phyloP scores from a whole-genome alignment of 805 yeast genomes.

The Scheffersomyces ergatensis region DNA sequence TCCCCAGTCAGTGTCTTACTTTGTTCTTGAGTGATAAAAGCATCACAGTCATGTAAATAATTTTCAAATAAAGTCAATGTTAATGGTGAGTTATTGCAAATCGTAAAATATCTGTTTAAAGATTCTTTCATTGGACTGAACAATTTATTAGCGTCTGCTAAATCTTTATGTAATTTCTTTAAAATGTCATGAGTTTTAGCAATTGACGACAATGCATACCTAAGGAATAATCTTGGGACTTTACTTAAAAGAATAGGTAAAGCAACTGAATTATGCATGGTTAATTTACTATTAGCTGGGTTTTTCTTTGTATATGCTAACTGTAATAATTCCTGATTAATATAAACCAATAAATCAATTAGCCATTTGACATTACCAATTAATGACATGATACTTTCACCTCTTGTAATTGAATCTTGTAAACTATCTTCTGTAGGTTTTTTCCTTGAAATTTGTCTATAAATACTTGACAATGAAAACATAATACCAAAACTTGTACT shows the following conservation, averaged over 20 bases:
- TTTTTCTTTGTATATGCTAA: constrained; percentile 25
- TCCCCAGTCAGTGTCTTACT: constrained; percentile 15
- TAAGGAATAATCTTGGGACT: constrained; percentile 65
- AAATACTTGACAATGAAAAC: constrained; percentile 57
- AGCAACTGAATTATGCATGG: constrained; percentile 40
- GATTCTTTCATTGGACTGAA: constrained; percentile 53
- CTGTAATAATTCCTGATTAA: constrained; percentile 70
- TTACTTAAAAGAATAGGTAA: constrained; percentile 63
- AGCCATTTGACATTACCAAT: constrained; percentile 88
- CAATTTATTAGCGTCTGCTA: constrained; percentile 37
- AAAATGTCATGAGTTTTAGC: constrained; percentile 58
- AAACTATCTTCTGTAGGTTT: constrained; percentile 50
- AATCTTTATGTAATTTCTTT: constrained; percentile 54
- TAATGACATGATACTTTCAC: constrained; percentile 57
- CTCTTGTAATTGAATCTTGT: constrained; percentile 55
- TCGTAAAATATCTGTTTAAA: constrained; percentile 46
- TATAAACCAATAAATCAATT: constrained; percentile 68
- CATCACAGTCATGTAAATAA: constrained; percentile 59
- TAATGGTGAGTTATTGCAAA: constrained; percentile 51
- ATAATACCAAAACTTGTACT: constrained; percentile 69
- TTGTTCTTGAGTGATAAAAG: constrained; percentile 27
- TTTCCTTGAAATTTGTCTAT: constrained; percentile 65
- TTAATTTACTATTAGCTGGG: constrained; percentile 17
- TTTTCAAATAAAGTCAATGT: constrained; percentile 57
- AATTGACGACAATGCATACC: constrained; percentile 65